Base-by-base conservation (phyloP, 345 rosid species). In the Streptanthus diversifolius region DNA sequence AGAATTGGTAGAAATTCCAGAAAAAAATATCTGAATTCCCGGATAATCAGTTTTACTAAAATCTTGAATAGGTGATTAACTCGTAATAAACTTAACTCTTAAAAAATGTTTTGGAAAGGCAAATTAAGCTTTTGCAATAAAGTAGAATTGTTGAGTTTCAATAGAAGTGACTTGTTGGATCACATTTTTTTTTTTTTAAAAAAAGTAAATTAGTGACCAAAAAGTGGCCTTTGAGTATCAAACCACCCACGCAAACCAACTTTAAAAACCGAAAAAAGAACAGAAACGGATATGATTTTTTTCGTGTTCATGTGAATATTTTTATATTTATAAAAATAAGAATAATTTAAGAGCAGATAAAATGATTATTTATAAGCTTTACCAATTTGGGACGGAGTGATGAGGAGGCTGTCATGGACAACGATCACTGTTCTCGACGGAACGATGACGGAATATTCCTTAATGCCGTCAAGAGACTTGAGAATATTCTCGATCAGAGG, bases 301-400 rank as follows among this genome's bases (percentile, higher is more conserved):
- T 43, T 56, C 32, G 33, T 47, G 40, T 48, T 1, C 13, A 49
- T n/a, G 51, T 29, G 35, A 25, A 25, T 49, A 21, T 2, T 17
- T n/a, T 60, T 37, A 37, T 25, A 25, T 4, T 32, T 47, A 7
- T 19, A 48, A 13, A 36, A 40, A 47, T n/a, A n/a, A 17, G 13
- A 19, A 45, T 11, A 49, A 37, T 29, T 22, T 3, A 49, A 18
- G 17, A 61, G 11, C 43, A 15, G 40, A 39, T 11, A 43, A 52
- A 33, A 10, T n/a, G 37, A 63, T 37, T n/a, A 8, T 25, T 10
- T 8, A n/a, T 9, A 2, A 13, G 48, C 27, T 47, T 62, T 87
- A 95, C 99, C 96, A 24, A 95, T 91, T 82, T 95, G 86, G 14
- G 66, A 83, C 39, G 85, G 96, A 21, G 99, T 86, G 67, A 88